These are phyloP conservation scores for Didymella segeticola DNA, from an alignment of 2,329 filamentous ascomycete genomes.

Conservation along the genomic window DNA sequence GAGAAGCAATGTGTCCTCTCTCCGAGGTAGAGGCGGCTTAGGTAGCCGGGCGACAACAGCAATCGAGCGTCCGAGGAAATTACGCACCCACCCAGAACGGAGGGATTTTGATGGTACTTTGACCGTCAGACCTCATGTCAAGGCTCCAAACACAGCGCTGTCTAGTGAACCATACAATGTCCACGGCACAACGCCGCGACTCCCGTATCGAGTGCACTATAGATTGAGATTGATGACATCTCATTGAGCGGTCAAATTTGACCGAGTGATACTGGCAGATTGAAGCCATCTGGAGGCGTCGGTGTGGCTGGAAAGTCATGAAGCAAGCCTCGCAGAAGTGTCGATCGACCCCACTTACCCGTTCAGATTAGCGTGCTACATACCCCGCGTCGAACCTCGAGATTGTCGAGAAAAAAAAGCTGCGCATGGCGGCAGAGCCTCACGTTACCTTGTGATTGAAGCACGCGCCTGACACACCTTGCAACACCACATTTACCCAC, in stretches of 20 bases:
- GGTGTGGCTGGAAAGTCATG: neutral
- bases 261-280: neutral
- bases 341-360: neutral
- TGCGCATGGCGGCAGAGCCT: conserved; percentile 18
- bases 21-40: neutral
- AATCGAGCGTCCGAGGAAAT: neutral
- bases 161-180: neutral
- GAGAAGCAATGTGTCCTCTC: conserved; percentile 9
- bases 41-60: neutral
- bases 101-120: neutral
- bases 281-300: neutral
- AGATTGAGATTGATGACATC: neutral
- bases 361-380: neutral
- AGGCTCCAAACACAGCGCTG: neutral
- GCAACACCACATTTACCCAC: neutral
- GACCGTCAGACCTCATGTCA: neutral
- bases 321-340: neutral
- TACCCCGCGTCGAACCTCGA: conserved; percentile 13
- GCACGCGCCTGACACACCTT: conserved; percentile 1
- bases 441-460: conserved; percentile 14
- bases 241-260: neutral
- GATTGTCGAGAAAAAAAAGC: conserved; percentile 11
- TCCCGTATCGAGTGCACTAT: neutral
- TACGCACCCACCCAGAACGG: neutral
- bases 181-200: neutral